These are phyloP conservation scores for Populus hybrid DNA, from an alignment of 441 rosid genomes.

Conservation along the genomic window DNA sequence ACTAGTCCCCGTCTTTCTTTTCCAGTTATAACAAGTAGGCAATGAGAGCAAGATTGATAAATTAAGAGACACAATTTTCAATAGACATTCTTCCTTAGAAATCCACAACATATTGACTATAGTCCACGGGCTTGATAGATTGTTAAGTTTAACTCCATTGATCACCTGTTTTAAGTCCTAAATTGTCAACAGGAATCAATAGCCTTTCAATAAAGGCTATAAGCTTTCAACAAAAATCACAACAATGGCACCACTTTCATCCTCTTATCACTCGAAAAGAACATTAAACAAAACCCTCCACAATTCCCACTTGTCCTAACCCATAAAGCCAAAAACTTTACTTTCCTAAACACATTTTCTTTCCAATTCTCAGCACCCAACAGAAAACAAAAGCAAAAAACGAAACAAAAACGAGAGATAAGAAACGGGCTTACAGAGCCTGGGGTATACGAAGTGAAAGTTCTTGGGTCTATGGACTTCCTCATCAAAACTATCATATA, in stretches of 20 bases:
- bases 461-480: background rate
- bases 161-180: background rate
- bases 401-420: background rate
- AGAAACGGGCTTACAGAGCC: conserved; percentile 30
- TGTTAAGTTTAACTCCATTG: background rate
- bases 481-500: conserved; percentile 51
- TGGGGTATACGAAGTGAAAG: conserved; percentile 25
- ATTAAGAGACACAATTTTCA: background rate
- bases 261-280: background rate
- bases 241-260: background rate
- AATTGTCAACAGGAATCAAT: background rate
- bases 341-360: background rate
- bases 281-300: background rate
- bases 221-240: background rate
- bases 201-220: background rate
- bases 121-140: background rate
- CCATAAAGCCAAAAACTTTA: background rate
- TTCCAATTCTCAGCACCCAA: background rate
- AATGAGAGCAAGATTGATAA: background rate
- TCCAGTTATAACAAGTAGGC: background rate
- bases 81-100: background rate
- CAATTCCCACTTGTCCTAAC: background rate
- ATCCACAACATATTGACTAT: background rate
- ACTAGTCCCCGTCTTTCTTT: background rate
- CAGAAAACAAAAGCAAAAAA: background rate